phyloP scores from a whole-genome alignment of 176 grass and related monocot genomes.

The Carex myosuroides region DNA sequence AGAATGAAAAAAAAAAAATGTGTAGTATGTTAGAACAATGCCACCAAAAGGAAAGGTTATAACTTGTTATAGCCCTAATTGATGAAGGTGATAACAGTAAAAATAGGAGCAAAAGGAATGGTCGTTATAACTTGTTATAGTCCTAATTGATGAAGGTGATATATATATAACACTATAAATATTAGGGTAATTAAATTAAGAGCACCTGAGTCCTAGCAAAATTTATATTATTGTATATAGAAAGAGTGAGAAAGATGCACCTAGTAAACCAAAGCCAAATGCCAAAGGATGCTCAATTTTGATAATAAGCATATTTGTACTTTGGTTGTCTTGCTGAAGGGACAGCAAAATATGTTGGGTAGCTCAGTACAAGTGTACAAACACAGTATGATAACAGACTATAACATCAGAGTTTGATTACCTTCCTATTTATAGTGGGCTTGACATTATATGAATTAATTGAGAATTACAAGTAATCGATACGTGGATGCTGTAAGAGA shows the following conservation, averaged over 20 bases:
- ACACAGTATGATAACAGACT: not conserved
- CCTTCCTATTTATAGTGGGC: slow-evolving; percentile 17
- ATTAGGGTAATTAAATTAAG: no score
- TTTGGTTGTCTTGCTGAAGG: not conserved
- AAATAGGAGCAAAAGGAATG: not conserved
- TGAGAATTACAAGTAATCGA: not conserved
- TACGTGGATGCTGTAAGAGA: not conserved
- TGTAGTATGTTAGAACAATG: not conserved
- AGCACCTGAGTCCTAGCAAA: not conserved
- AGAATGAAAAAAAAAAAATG: not conserved
- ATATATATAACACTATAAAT: no score
- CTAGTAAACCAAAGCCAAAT: slow-evolving; percentile 25
- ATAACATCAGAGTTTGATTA: not conserved
- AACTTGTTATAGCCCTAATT: not conserved
- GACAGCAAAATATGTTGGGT: not conserved
- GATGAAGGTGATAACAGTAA: not conserved
- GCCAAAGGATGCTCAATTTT: slow-evolving; percentile 27
- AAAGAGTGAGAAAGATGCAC: not conserved
- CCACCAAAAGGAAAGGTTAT: not conserved
- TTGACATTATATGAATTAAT: not conserved
- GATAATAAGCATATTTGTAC: slow-evolving; percentile 19
- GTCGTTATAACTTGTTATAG: no score
- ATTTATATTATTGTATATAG: not conserved
- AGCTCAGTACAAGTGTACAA: not conserved
- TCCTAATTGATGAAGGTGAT: no score